Evolutionary conservation across 2,329 filamentous ascomycete species (phyloP).

Genomic region (Xylariaceae sp.): DNA sequence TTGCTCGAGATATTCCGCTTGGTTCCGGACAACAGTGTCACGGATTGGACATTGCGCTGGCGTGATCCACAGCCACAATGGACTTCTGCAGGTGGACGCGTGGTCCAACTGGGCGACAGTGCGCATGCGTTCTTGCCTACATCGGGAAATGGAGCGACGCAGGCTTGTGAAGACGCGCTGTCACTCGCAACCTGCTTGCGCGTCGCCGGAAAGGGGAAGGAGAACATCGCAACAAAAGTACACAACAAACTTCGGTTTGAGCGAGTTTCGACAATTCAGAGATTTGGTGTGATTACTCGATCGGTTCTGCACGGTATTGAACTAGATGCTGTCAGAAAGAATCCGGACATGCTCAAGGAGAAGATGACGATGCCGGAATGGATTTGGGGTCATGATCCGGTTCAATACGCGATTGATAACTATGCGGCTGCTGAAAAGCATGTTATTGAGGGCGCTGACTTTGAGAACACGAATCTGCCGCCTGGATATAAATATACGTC

Average conservation of each 20-base stretch:
- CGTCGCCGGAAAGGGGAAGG: slow-evolving; percentile 22
- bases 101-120: slow-evolving; percentile 34
- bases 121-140: slow-evolving; percentile 36
- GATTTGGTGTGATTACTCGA: slow-evolving; percentile 14
- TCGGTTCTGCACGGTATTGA: slow-evolving; percentile 3
- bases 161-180: slow-evolving; percentile 35
- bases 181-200: slow-evolving; percentile 31
- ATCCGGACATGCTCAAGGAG: slow-evolving; percentile 3
- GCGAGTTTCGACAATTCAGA: slow-evolving; percentile 17
- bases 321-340: slow-evolving; percentile 4
- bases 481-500: slow-evolving; percentile 19
- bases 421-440: slow-evolving; percentile 21
- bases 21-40: slow-evolving; percentile 22
- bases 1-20: slow-evolving; percentile 8
- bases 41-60: slow-evolving; percentile 37
- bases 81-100: slow-evolving; percentile 26
- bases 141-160: slow-evolving; percentile 33
- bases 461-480: slow-evolving; percentile 28
- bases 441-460: slow-evolving; percentile 16
- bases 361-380: slow-evolving; percentile 10
- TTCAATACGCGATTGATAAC: slow-evolving; percentile 24
- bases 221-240: slow-evolving; percentile 23
- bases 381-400: slow-evolving; percentile 28
- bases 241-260: slow-evolving; percentile 30
- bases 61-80: slow-evolving; percentile 32